Conservation (phyloP, 306 rosid genomes). For the Vigna reflexopilosa region DNA sequence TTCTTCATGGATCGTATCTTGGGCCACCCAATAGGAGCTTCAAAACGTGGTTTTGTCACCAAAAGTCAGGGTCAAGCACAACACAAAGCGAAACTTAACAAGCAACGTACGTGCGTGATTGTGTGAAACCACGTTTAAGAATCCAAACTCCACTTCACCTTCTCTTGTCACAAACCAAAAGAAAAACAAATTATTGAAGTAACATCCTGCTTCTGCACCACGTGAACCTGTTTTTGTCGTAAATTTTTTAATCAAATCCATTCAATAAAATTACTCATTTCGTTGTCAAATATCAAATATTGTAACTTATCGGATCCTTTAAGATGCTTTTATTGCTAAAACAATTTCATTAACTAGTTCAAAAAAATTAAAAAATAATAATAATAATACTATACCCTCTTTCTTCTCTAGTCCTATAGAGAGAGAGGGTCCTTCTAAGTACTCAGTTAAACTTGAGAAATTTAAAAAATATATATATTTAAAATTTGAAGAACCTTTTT, state of each 20-base stretch:
- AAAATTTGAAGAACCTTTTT: background rate
- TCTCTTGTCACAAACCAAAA: background rate
- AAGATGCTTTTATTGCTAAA: background rate
- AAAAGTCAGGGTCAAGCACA: conserved; percentile 44
- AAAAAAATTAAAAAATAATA: too few relatives aligned
- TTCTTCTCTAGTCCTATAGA: background rate
- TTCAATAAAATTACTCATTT: background rate
- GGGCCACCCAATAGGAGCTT: conserved; percentile 45
- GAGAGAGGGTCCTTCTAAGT: background rate
- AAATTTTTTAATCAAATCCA: background rate
- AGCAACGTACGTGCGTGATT: conserved; percentile 26
- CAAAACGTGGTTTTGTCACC: conserved; percentile 44
- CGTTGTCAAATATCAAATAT: conserved; percentile 38
- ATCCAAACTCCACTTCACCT: conserved; percentile 34
- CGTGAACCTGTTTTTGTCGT: conserved; percentile 56
- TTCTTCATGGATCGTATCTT: conserved; percentile 27
- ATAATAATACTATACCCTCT: background rate
- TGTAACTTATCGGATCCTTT: background rate
- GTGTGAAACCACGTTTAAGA: conserved; percentile 24
- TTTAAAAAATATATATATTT: background rate
- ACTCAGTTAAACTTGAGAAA: background rate
- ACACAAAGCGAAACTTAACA: conserved; percentile 33
- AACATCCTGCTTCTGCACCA: conserved; percentile 46
- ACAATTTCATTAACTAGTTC: background rate
- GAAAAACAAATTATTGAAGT: conserved; percentile 19